Percentiles rank a stretch among this genome's conserved stretches.
Evolutionary conservation across 1,284 basidiomycete species (phyloP).

Genomic region (Thecaphora thlaspeos): DNA sequence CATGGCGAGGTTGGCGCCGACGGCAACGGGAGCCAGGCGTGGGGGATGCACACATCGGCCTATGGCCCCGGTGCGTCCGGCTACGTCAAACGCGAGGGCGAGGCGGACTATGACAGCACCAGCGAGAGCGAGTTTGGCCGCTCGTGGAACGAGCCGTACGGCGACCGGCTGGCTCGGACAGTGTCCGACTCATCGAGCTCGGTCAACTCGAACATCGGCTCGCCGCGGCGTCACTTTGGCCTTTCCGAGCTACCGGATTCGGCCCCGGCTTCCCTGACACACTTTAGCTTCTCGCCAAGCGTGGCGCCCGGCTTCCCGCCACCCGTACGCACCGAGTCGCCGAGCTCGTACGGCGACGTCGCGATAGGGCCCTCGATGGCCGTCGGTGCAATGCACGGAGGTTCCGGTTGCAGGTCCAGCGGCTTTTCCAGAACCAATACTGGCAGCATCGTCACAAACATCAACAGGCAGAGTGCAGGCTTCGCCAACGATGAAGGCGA

Average conservation of each 20-base stretch:
- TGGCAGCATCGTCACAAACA: slow-evolving; percentile 38
- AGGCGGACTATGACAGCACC: slow-evolving; percentile 30
- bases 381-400: neutral
- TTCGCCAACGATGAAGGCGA: slow-evolving; percentile 41
- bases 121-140: slow-evolving; percentile 25
- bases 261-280: slow-evolving; percentile 21
- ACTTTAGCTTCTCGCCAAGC: slow-evolving; percentile 13
- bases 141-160: slow-evolving; percentile 18
- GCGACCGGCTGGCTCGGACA: neutral
- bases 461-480: slow-evolving; percentile 16
- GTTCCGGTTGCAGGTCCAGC: slow-evolving; percentile 12
- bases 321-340: slow-evolving; percentile 31
- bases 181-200: slow-evolving; percentile 17
- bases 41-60: slow-evolving; percentile 19
- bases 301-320: slow-evolving; percentile 4
- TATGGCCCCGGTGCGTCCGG: slow-evolving; percentile 19
- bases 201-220: slow-evolving; percentile 15
- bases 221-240: slow-evolving; percentile 21
- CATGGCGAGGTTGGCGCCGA: slow-evolving; percentile 8
- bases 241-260: slow-evolving; percentile 16
- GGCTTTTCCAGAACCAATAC: slow-evolving; percentile 36
- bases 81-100: slow-evolving; percentile 24
- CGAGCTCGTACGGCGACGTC: slow-evolving; percentile 24
- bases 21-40: slow-evolving; percentile 12
- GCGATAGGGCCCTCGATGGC: slow-evolving; percentile 9